These are phyloP conservation scores for Nemania diffusa DNA, from an alignment of 2,329 filamentous ascomycete genomes.

Conservation along the genomic window DNA sequence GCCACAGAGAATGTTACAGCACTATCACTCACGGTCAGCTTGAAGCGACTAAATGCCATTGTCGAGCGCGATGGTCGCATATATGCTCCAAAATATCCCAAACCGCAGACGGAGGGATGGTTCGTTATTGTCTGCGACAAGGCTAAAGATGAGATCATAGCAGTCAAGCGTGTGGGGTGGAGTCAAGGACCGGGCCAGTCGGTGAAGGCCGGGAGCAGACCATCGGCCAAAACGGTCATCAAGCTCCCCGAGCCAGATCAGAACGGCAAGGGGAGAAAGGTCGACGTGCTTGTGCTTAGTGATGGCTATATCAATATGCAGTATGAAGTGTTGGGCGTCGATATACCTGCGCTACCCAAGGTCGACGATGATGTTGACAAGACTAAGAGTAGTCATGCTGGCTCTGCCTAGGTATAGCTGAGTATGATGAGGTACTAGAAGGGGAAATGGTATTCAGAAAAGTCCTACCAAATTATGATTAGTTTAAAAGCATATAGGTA, in stretches of 20 bases:
- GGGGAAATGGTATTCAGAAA: background rate
- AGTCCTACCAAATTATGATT: background rate
- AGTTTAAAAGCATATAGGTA: background rate
- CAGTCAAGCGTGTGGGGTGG: constrained; percentile 89
- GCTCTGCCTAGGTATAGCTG: constrained; percentile 19
- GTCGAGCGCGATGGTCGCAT: constrained; percentile 76
- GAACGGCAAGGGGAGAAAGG: constrained; percentile 62
- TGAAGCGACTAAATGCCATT: constrained; percentile 75
- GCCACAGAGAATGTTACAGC: constrained; percentile 70
- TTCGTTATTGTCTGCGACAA: constrained; percentile 82
- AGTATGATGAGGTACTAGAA: too few relatives aligned
- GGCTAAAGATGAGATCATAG: constrained; percentile 78
- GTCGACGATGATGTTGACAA: constrained; percentile 61
- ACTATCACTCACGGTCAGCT: constrained; percentile 68
- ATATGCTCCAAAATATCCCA: constrained; percentile 90
- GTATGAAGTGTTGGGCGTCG: constrained; percentile 59
- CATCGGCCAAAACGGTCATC: constrained; percentile 66
- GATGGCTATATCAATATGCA: constrained; percentile 87
- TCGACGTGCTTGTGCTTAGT: constrained; percentile 82
- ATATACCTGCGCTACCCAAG: constrained; percentile 61
- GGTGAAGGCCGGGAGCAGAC: constrained; percentile 56
- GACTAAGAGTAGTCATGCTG: constrained; percentile 51
- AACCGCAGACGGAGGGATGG: constrained; percentile 93
- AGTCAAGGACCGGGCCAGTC: constrained; percentile 43
- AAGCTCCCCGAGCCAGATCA: constrained; percentile 65